These are phyloP conservation scores for Ophiostoma ulmi DNA, from an alignment of 2,329 filamentous ascomycete genomes.

Conservation along the genomic window DNA sequence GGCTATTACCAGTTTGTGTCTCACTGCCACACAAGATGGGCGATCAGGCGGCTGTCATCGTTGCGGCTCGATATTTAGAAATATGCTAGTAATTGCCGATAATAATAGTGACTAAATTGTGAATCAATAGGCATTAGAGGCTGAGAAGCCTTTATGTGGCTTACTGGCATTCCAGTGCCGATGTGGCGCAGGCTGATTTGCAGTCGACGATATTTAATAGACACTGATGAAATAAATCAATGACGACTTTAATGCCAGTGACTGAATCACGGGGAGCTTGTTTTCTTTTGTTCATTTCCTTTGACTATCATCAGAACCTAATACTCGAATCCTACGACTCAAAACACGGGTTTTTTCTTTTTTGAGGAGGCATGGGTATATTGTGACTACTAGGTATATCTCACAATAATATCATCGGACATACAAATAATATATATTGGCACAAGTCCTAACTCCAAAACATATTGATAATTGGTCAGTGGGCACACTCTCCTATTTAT, in stretches of 20 bases:
- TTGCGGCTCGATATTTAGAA: not conserved
- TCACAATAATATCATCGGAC: no score
- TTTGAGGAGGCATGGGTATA: not conserved
- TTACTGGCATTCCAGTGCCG: not conserved
- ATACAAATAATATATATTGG: no score
- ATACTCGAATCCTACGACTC: not conserved
- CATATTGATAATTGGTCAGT: no score
- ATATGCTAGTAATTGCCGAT: not conserved
- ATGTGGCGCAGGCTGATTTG: not conserved
- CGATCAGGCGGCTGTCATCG: not conserved
- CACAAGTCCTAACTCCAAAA: no score
- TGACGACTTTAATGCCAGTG: slow-evolving; percentile 1
- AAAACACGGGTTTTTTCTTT: not conserved
- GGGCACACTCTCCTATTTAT: no score
- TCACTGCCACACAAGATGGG: not conserved
- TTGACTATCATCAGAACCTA: not conserved
- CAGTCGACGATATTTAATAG: not conserved
- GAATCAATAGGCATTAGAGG: not conserved
- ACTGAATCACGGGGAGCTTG: not conserved
- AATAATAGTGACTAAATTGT: not conserved
- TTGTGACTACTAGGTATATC: no score
- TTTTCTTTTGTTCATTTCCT: not conserved
- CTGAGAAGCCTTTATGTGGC: not conserved
- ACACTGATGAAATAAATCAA: not conserved
- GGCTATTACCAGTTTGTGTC: not conserved